These are phyloP conservation scores for Dunaliella primolecta DNA, from an alignment of 139 green algal genomes.

Conservation along the genomic window DNA sequence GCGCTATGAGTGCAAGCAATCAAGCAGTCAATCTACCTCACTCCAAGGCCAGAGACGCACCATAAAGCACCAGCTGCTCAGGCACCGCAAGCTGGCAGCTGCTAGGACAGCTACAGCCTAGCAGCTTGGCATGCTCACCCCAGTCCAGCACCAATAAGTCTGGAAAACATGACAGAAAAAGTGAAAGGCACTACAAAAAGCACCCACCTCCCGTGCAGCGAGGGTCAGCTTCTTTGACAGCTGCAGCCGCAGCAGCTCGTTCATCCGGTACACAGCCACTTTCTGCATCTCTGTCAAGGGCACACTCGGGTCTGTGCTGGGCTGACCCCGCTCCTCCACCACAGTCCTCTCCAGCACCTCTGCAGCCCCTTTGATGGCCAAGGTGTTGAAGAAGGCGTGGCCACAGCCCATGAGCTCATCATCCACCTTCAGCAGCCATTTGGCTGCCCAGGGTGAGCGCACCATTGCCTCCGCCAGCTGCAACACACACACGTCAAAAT, in stretches of 20 bases:
- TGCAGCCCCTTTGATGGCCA: slow-evolving; percentile 17
- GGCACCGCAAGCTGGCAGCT: too few species aligned
- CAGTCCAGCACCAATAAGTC: too few species aligned
- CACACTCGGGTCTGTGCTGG: neutral
- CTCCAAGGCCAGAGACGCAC: too few species aligned
- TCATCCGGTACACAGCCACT: slow-evolving; percentile 34
- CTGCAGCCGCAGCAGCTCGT: slow-evolving; percentile 35
- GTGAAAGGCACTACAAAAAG: too few species aligned
- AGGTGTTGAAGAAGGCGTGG: slow-evolving; percentile 47
- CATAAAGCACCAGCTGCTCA: too few species aligned
- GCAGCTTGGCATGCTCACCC: too few species aligned
- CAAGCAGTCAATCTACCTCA: too few species aligned
- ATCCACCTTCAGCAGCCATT: slow-evolving; percentile 64
- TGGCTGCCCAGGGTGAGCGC: slow-evolving; percentile 25
- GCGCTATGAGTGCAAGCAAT: too few species aligned
- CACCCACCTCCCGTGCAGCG: slow-evolving; percentile 13
- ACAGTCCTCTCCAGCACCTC: slow-evolving; percentile 3
- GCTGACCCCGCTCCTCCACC: slow-evolving; percentile 1
- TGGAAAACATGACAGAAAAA: too few species aligned
- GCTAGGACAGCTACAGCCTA: too few species aligned
- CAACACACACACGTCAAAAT: neutral
- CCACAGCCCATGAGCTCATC: slow-evolving; percentile 46
- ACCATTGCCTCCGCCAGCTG: slow-evolving; percentile 33
- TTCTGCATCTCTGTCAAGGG: slow-evolving; percentile 32
- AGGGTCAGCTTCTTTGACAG: slow-evolving; percentile 34